Evolutionary conservation across 345 rosid species (phyloP).

Genomic region (Salix suchowensis): DNA sequence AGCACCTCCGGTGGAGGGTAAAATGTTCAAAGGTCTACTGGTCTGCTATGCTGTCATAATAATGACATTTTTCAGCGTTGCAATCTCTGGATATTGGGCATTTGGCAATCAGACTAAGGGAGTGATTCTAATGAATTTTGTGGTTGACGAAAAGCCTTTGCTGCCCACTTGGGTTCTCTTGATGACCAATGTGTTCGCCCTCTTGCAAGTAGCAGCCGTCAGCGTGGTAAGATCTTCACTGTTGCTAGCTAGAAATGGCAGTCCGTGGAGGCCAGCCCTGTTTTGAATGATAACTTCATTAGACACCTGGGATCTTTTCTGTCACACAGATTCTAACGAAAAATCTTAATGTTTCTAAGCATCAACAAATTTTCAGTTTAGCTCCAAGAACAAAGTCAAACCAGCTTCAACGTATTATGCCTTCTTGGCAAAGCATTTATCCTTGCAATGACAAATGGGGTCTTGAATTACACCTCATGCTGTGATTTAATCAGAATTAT

Average conservation of each 20-base stretch:
- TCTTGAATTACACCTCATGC: no score
- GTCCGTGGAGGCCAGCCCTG: neutral
- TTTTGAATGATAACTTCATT: neutral
- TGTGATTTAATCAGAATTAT: no score
- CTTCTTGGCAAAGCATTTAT: no score
- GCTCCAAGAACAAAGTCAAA: no score
- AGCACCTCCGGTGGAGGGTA: constrained; percentile 20
- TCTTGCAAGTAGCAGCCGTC: constrained; percentile 21
- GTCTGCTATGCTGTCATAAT: constrained; percentile 16
- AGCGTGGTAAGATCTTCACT: constrained; percentile 10
- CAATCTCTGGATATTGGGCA: constrained; percentile 27
- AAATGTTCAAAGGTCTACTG: constrained; percentile 21
- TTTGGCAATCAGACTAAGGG: constrained; percentile 18
- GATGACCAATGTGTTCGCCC: constrained; percentile 22
- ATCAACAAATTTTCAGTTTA: no score
- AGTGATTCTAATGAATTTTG: constrained; percentile 13
- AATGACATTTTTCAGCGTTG: constrained; percentile 20
- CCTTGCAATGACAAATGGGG: no score
- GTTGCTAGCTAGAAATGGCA: neutral
- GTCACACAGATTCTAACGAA: no score
- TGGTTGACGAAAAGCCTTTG: constrained; percentile 8
- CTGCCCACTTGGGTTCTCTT: constrained; percentile 21
- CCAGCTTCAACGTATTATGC: no score
- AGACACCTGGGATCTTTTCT: no score
- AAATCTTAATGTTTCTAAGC: no score